Base-by-base conservation (phyloP, 2,329 filamentous ascomycete species). In the Exserohilum rostratum region DNA sequence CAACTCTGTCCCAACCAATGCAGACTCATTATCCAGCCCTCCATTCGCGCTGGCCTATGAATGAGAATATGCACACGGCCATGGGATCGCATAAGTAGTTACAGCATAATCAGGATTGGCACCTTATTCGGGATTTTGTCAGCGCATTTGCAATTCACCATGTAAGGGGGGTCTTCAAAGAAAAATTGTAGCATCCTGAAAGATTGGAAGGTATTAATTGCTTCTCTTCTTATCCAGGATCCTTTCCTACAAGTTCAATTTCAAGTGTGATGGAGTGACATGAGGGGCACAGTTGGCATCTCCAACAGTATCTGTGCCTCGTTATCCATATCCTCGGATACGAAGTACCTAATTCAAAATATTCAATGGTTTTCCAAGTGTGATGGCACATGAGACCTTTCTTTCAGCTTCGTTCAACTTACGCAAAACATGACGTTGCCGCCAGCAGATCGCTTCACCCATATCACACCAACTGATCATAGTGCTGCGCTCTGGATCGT, bases 401-500 rank as follows among this genome's bases (percentile, higher is more conserved):
- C 10, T 2, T 22, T 38, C 4, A 22, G 6, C 20, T 5, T 10
- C 5, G 3, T 25, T 27, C 11, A 37, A 4, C 5, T 20, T 38
- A 38, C 20, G 27, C 42, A 33, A 29, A 27, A 33, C 5, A 52
- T 52, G 42, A 18, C 34, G 27, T 11, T 20, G 34, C 5, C 22
- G 5, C 7, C 46, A 15, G 51, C 25, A 7, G 18, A 38, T 4
- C 51, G 51, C 18, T 54, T 54, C 7, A 27, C 51, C 10, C 38
- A 13, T 3, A n/a, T 54, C 33, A 54, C 51, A 2, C 7, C 46
- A 17, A 15, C 39, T 15, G 46, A 54, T 30, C 51, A 37, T 22
- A 50, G 46, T 40, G 51, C 46, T 6, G 10, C 12, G 6, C 27
- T 54, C 30, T 54, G 51, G 46, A 33, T 50, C 6, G 25, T 13